These are phyloP conservation scores for Haplosporangium gracile DNA, from an alignment of 192 early-diverging fungal species.

Conservation along the genomic window DNA sequence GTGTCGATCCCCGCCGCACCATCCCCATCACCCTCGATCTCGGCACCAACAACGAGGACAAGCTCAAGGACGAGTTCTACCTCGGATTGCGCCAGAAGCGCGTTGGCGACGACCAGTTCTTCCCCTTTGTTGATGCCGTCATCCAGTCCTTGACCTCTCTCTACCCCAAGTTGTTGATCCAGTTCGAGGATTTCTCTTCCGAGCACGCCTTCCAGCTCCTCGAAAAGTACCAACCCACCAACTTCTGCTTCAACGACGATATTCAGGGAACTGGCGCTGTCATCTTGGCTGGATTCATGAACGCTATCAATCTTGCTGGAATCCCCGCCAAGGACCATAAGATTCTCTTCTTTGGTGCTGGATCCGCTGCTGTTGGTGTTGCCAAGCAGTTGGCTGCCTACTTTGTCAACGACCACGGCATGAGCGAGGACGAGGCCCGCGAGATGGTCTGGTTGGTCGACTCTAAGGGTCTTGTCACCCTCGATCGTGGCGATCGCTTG, in stretches of 20 bases:
- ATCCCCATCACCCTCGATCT: constrained; percentile 94
- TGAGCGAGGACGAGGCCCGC: constrained; percentile 80
- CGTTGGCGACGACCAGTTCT: constrained; percentile 79
- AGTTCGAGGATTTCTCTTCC: constrained; percentile 97
- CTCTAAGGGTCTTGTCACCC: constrained; percentile 91
- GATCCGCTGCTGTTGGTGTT: constrained; percentile 95
- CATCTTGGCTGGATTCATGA: constrained; percentile 93
- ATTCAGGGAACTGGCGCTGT: constrained; percentile 96
- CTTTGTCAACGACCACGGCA: constrained; percentile 79
- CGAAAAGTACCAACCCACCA: constrained; percentile 79
- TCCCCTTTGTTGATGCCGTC: constrained; percentile 86
- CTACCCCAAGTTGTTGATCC: constrained; percentile 89
- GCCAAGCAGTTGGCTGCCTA: constrained; percentile 91
- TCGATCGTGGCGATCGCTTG: constrained; percentile 88
- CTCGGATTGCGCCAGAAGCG: constrained; percentile 82
- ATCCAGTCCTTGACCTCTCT: constrained; percentile 74
- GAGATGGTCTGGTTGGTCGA: constrained; percentile 89
- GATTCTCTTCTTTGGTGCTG: constrained; percentile 95
- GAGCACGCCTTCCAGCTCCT: constrained; percentile 93
- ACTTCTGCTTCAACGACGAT: constrained; percentile 96
- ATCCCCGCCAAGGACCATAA: constrained; percentile 82
- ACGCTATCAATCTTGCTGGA: constrained; percentile 78
- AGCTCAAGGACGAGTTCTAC: constrained; percentile 90
- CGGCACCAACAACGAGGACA: constrained; percentile 89
- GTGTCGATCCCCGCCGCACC: constrained; percentile 87